Evolutionary conservation across 108 stramenopile species (phyloP).

Genomic region (Epithemia pelagica): DNA sequence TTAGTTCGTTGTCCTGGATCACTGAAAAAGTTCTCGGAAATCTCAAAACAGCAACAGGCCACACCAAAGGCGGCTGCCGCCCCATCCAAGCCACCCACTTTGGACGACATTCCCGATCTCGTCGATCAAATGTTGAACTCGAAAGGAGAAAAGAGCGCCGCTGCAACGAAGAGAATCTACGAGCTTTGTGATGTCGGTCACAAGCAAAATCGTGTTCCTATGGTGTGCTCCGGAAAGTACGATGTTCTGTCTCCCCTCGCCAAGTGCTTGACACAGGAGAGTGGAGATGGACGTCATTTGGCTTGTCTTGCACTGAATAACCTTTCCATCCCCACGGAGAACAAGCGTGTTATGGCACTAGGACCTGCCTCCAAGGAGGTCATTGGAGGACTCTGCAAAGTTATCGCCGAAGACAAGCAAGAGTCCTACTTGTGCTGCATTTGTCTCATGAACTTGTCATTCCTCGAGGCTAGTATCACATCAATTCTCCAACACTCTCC

Average conservation of each 20-base stretch:
- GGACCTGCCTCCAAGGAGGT: conserved; percentile 78
- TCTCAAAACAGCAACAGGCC: background rate
- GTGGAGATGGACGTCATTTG: conserved; percentile 84
- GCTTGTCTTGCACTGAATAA: conserved; percentile 88
- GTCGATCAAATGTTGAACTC: conserved; percentile 77
- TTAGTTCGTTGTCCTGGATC: background rate
- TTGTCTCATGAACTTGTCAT: conserved; percentile 90
- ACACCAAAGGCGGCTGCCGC: conserved; percentile 23
- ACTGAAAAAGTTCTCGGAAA: background rate
- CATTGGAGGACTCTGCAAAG: conserved; percentile 85
- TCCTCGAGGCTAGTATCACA: conserved; percentile 85
- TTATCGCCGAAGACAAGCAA: conserved; percentile 87
- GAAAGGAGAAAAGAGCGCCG: conserved; percentile 80
- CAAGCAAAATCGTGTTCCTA: conserved; percentile 90
- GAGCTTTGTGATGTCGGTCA: conserved; percentile 88
- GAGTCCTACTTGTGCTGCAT: conserved; percentile 93
- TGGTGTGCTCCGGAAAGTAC: conserved; percentile 87
- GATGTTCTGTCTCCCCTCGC: conserved; percentile 85
- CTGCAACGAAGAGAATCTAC: conserved; percentile 87
- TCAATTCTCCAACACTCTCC: conserved; percentile 83
- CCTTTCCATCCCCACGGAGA: conserved; percentile 88
- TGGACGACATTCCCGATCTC: conserved; percentile 87
- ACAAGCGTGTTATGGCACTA: conserved; percentile 89
- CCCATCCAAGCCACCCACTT: conserved; percentile 72
- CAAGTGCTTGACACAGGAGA: conserved; percentile 81